These are phyloP conservation scores for Thelephora aurantiotincta DNA, from an alignment of 768 basidiomycete species.

Conservation along the genomic window DNA sequence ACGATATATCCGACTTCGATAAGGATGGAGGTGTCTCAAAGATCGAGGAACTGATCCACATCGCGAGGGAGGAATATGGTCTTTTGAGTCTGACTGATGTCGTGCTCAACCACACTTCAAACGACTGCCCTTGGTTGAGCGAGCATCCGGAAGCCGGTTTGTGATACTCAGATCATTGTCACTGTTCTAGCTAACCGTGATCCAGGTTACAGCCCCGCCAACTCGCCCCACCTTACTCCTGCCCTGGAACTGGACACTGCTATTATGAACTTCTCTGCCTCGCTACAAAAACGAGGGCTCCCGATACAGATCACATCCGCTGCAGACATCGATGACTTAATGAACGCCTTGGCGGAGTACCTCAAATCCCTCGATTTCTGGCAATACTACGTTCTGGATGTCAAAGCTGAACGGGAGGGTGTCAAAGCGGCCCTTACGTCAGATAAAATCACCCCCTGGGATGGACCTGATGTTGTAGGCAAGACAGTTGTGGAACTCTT, in stretches of 20 bases:
- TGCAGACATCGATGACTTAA: constrained; percentile 54
- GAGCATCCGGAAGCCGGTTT: constrained; percentile 93
- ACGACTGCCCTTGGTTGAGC: constrained; percentile 81
- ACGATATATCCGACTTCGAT: constrained; percentile 17
- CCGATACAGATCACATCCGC: constrained; percentile 55
- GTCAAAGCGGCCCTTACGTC: constrained; percentile 40
- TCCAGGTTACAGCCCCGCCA: constrained; percentile 77
- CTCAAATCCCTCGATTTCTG: constrained; percentile 64
- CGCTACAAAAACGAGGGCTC: constrained; percentile 49
- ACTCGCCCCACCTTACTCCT: constrained; percentile 85
- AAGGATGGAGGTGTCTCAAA: constrained; percentile 37
- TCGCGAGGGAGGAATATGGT: constrained; percentile 77
- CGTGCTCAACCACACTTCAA: constrained; percentile 94
- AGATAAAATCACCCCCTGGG: constrained; percentile 39
- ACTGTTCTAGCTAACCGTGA: background rate
- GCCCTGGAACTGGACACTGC: constrained; percentile 87
- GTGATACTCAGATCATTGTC: constrained; percentile 11
- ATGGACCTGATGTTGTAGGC: constrained; percentile 39
- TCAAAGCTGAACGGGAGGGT: constrained; percentile 42
- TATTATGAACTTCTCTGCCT: constrained; percentile 65
- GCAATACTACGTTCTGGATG: constrained; percentile 90
- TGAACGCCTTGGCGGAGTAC: constrained; percentile 43
- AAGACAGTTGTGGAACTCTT: constrained; percentile 57
- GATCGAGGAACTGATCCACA: constrained; percentile 48
- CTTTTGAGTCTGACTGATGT: constrained; percentile 87